Conservation (phyloP, 1,284 basidiomycete genomes). For the Cryptococcus sp. region DNA sequence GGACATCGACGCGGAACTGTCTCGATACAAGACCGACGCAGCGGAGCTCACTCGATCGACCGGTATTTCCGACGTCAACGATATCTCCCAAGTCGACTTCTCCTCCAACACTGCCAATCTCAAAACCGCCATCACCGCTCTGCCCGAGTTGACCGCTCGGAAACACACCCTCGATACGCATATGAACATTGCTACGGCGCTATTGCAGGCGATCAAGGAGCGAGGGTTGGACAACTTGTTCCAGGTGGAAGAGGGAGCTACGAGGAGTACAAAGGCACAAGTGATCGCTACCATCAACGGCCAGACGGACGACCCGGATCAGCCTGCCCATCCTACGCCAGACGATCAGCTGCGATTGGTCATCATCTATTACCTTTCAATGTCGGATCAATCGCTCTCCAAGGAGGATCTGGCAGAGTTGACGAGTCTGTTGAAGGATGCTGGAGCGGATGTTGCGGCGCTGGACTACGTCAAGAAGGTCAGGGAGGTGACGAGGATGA, state of each 20-base stretch:
- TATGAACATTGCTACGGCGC: slow-evolving; percentile 97
- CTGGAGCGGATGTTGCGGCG: slow-evolving; percentile 73
- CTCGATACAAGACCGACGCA: slow-evolving; percentile 84
- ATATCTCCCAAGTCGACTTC: slow-evolving; percentile 90
- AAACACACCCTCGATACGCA: slow-evolving; percentile 96
- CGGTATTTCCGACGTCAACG: slow-evolving; percentile 91
- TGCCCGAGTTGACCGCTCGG: slow-evolving; percentile 94
- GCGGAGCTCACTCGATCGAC: slow-evolving; percentile 95
- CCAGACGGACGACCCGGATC: slow-evolving; percentile 55
- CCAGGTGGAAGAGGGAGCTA: slow-evolving; percentile 87
- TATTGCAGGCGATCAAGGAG: slow-evolving; percentile 93
- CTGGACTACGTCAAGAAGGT: slow-evolving; percentile 91
- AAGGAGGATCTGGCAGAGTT: slow-evolving; percentile 84
- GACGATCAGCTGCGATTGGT: slow-evolving; percentile 89
- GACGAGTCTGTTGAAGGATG: slow-evolving; percentile 74
- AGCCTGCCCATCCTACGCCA: slow-evolving; percentile 51
- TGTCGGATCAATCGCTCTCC: slow-evolving; percentile 68
- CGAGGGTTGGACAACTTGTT: slow-evolving; percentile 94
- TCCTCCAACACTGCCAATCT: slow-evolving; percentile 90
- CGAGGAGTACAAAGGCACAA: slow-evolving; percentile 72
- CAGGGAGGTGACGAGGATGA: slow-evolving; percentile 85
- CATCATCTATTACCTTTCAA: slow-evolving; percentile 87
- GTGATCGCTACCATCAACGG: slow-evolving; percentile 70
- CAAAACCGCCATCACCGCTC: slow-evolving; percentile 94
- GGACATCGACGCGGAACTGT: slow-evolving; percentile 90